Conservation (phyloP, 352 stramenopile species). For the Phytophthora foliorum region DNA sequence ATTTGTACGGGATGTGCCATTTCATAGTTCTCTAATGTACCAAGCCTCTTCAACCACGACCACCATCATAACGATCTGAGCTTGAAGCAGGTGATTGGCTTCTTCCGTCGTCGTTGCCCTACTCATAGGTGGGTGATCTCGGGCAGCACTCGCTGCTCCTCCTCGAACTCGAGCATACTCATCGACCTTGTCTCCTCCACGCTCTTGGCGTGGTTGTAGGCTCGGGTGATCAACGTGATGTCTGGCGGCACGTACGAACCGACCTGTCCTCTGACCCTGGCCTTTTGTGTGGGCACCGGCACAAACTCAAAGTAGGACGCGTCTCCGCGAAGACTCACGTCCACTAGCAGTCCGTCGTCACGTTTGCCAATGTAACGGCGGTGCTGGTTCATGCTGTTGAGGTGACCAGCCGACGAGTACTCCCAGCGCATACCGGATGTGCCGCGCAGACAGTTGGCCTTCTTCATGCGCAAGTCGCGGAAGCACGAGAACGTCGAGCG, state of each 20-base stretch:
- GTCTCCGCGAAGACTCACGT: conserved; percentile 75
- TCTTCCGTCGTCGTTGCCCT: conserved; percentile 15
- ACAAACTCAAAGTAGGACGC: conserved; percentile 78
- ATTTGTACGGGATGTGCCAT: conserved; percentile 25
- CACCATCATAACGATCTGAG: background rate
- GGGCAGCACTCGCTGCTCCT: conserved; percentile 31
- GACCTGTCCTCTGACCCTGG: conserved; percentile 11
- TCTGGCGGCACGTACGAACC: conserved; percentile 54
- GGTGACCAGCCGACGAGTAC: conserved; percentile 66
- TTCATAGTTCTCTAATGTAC: conserved; percentile 35
- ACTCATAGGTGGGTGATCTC: conserved; percentile 31
- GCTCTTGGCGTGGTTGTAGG: conserved; percentile 63
- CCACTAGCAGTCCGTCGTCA: conserved; percentile 67
- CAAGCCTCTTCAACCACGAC: conserved; percentile 20
- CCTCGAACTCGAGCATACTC: conserved; percentile 70
- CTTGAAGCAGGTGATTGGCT: conserved; percentile 6
- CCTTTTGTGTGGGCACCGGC: conserved; percentile 34
- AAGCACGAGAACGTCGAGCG: conserved; percentile 81
- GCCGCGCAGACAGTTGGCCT: conserved; percentile 62
- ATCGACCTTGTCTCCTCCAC: conserved; percentile 59
- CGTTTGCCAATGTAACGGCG: conserved; percentile 76
- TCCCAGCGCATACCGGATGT: conserved; percentile 74
- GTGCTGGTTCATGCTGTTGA: conserved; percentile 89
- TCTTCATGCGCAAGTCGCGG: conserved; percentile 82
- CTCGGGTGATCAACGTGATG: conserved; percentile 55